Base-by-base conservation (phyloP, 2,329 filamentous ascomycete genomes). In the Colletotrichum horii region DNA sequence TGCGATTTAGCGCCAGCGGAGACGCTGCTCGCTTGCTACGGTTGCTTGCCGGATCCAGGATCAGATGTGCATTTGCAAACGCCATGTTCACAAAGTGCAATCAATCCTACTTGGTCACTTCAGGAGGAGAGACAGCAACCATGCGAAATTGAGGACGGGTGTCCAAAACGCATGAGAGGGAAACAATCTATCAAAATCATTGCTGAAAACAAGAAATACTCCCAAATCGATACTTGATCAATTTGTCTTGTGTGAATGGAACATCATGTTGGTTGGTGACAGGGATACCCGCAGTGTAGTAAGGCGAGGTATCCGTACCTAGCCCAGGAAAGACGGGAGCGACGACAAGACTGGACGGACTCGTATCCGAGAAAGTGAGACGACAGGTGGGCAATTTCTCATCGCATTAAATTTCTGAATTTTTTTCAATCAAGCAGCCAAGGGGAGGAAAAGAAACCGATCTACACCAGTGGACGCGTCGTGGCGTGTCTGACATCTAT, bases 1-100 rank as follows among this genome's bases (percentile, higher is more conserved):
- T 65, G 38, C 32, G 60, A 30, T 30, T 71, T 74, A 52, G 72
- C 72, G 72, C 72, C 52, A 62, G 68, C 55, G 48, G 52, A 66
- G 68, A 55, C 22, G 68, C 43, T 56, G 30, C 4, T 19, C 30
- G 24, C 43, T 52, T 52, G 43, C 9, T 52, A 56, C 26, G 66
- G 38, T 30, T 67, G 38, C 16, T 34, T 26, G 30, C 38, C 28
- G 65, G 65, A n/a, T 43, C n/a, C 15, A 34, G 58, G 32, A 52
- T n/a, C 43, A 52, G 43, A 52, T 52, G 48, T 58, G 66, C 52
- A 52, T 19, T 36, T 58, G 43, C 56, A 62, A 60, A 60, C 52
- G 22, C 38, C 34, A 62, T 61, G 32, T 11, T 19, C 24, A 61
- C 30, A 36, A 32, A 61, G 58, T 22, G 38, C 38, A 66, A 66